phyloP scores from a whole-genome alignment of 495 filamentous ascomycete genomes.

The Trichodelitschia bisporula region DNA sequence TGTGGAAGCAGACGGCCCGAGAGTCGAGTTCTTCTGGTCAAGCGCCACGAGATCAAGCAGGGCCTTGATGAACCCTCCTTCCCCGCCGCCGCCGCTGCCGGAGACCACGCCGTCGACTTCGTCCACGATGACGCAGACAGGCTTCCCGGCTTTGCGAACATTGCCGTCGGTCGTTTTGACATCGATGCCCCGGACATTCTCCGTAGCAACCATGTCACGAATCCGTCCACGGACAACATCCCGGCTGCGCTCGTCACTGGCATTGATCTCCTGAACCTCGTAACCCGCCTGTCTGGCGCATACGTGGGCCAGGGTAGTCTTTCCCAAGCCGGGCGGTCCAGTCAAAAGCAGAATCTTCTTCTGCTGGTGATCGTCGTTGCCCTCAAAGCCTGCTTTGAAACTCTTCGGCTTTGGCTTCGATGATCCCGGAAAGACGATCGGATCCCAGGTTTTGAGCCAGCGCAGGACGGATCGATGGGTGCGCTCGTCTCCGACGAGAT shows the following conservation, averaged over 20 bases:
- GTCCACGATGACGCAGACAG: slow-evolving; percentile 83
- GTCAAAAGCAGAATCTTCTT: slow-evolving; percentile 74
- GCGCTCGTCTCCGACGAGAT: slow-evolving; percentile 80
- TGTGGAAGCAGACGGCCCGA: slow-evolving; percentile 13
- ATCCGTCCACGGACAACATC: slow-evolving; percentile 77
- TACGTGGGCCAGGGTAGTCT: slow-evolving; percentile 90
- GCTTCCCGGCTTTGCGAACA: slow-evolving; percentile 43
- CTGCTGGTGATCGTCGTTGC: slow-evolving; percentile 30
- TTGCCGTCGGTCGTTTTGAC: slow-evolving; percentile 36
- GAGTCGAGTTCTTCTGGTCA: slow-evolving; percentile 52
- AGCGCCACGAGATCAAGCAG: slow-evolving; percentile 66
- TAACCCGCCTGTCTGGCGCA: slow-evolving; percentile 89
- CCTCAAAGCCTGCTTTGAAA: slow-evolving; percentile 1
- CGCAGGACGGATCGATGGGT: slow-evolving; percentile 78
- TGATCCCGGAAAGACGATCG: slow-evolving; percentile 63
- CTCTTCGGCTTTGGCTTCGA: slow-evolving; percentile 26
- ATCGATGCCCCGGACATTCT: slow-evolving; percentile 67
- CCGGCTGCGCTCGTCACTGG: slow-evolving; percentile 51
- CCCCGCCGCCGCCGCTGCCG: slow-evolving; percentile 40
- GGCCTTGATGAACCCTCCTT: slow-evolving; percentile 85
- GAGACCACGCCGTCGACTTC: slow-evolving; percentile 86
- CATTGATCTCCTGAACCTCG: slow-evolving; percentile 77
- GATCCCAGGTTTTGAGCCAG: slow-evolving; percentile 89
- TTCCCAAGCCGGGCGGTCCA: slow-evolving; percentile 79
- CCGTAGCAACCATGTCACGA: slow-evolving; percentile 65